These are phyloP conservation scores for Botrytis sinoallii DNA, from an alignment of 2,329 filamentous ascomycete genomes.

Conservation along the genomic window DNA sequence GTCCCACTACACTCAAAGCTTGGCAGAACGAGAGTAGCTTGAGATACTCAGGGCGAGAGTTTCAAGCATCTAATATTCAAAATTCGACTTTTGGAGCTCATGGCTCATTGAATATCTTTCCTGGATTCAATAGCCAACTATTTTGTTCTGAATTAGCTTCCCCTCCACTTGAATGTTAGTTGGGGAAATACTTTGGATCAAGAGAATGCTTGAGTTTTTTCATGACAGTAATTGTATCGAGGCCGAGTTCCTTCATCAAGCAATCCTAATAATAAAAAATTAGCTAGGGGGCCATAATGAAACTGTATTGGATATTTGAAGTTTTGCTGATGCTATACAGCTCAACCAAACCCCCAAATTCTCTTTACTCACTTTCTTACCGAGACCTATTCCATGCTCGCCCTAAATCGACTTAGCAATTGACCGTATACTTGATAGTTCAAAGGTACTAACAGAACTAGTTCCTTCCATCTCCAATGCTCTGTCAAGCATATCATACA, in stretches of 20 bases:
- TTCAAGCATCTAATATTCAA: neutral
- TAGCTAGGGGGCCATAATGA: neutral
- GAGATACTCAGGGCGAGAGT: neutral
- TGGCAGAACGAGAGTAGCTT: neutral
- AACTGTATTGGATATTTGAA: neutral
- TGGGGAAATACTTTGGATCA: conserved; percentile 56
- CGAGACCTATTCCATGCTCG: conserved; percentile 80
- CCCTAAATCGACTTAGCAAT: conserved; percentile 44
- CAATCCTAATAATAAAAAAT: conserved; percentile 14
- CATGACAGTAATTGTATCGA: conserved; percentile 80
- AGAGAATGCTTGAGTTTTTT: conserved; percentile 72
- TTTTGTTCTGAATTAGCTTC: neutral
- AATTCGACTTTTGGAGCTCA: neutral
- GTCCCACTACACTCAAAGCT: neutral
- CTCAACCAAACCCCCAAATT: conserved; percentile 39
- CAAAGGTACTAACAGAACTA: conserved; percentile 53
- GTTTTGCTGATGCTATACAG: conserved; percentile 40
- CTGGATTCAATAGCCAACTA: conserved; percentile 78
- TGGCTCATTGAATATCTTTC: conserved; percentile 27
- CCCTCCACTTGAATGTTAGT: neutral
- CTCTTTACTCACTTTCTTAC: conserved; percentile 66
- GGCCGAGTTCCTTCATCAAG: conserved; percentile 62
- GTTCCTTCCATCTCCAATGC: conserved; percentile 91
- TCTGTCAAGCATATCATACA: conserved; percentile 81
- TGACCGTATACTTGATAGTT: neutral